These are phyloP conservation scores for Chalaropsis thielavioides DNA, from an alignment of 2,329 filamentous ascomycete genomes.

Conservation along the genomic window DNA sequence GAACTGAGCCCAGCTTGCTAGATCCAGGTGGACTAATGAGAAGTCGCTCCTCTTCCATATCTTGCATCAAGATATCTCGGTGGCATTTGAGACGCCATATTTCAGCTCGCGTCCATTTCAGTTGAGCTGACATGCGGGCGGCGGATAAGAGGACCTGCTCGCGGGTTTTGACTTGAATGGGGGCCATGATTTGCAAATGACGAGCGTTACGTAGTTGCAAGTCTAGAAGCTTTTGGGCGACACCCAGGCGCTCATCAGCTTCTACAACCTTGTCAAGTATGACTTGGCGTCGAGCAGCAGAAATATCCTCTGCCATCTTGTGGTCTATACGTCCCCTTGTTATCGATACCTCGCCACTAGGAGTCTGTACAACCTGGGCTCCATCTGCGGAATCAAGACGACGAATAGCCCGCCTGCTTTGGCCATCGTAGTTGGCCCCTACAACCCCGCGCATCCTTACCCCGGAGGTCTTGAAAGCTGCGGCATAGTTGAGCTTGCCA, in stretches of 20 bases:
- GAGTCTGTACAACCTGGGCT: slow-evolving; percentile 49
- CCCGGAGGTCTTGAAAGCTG: slow-evolving; percentile 81
- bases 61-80: slow-evolving; percentile 69
- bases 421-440: slow-evolving; percentile 72
- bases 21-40: background rate
- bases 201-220: slow-evolving; percentile 74
- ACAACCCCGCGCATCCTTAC: slow-evolving; percentile 81
- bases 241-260: slow-evolving; percentile 61
- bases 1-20: slow-evolving; percentile 6
- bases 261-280: slow-evolving; percentile 75
- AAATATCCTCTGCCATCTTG: slow-evolving; percentile 75
- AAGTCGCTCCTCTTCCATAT: slow-evolving; percentile 61
- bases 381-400: slow-evolving; percentile 52
- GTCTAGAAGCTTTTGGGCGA: slow-evolving; percentile 64
- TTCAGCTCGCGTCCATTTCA: slow-evolving; percentile 89
- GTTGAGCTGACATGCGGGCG: slow-evolving; percentile 66
- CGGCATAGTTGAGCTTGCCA: slow-evolving; percentile 88
- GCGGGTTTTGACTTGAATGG: slow-evolving; percentile 78
- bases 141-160: slow-evolving; percentile 78
- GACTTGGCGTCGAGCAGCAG: slow-evolving; percentile 64
- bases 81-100: slow-evolving; percentile 89
- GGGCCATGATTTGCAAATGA: slow-evolving; percentile 76
- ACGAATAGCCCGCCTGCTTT: slow-evolving; percentile 56
- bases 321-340: slow-evolving; percentile 60
- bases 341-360: slow-evolving; percentile 59